Evolutionary conservation across 2,329 filamentous ascomycete species (phyloP).

Genomic region (Penicillium sp.): DNA sequence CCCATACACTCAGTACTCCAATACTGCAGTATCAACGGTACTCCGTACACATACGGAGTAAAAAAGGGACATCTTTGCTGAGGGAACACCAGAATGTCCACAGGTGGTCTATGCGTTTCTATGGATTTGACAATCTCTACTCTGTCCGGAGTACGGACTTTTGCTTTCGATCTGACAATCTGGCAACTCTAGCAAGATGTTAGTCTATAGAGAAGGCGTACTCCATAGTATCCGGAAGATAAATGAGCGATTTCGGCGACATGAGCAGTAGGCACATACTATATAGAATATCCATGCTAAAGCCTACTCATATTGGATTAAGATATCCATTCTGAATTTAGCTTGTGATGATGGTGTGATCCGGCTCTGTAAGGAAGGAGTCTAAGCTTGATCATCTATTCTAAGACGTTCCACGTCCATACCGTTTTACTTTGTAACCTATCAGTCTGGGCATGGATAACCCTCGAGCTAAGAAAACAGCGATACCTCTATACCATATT

Average conservation of each 20-base stretch:
- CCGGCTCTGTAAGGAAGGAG: conserved; percentile 10
- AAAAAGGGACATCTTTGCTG: not conserved
- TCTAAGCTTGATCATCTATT: not conserved
- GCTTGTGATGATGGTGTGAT: conserved; percentile 24
- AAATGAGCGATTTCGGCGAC: not conserved
- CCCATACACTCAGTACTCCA: not conserved
- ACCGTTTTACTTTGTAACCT: conserved; percentile 4
- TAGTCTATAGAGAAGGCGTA: not conserved
- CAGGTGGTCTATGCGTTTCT: not conserved
- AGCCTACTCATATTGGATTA: not conserved
- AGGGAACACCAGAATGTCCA: not conserved
- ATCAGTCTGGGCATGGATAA: not conserved
- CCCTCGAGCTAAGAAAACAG: not conserved
- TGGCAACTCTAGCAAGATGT: not conserved
- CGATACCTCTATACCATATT: not conserved
- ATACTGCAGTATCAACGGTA: not conserved
- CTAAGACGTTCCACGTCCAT: not conserved
- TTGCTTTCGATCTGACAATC: conserved; percentile 1
- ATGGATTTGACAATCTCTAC: not conserved
- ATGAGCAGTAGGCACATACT: not conserved
- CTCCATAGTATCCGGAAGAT: not conserved
- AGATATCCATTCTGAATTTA: not conserved
- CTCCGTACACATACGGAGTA: not conserved
- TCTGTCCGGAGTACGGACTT: not conserved
- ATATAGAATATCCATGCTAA: not conserved